Evolutionary conservation across 495 filamentous ascomycete species (phyloP), one percentile per base, ranked within the genome.

Genomic region (Penicillium lagena): DNA sequence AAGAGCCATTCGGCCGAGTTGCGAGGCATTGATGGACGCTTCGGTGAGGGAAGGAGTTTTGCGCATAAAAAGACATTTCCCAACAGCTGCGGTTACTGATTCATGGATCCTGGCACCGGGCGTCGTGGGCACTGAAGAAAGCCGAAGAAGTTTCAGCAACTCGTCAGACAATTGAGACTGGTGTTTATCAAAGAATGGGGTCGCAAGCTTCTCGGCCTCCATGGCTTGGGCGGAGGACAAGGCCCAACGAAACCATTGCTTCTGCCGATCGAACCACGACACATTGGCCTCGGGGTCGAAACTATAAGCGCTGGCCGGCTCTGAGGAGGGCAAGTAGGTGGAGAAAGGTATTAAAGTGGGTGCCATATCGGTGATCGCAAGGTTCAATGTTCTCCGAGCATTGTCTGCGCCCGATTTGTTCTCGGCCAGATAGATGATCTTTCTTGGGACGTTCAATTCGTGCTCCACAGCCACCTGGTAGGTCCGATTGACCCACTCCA

Each of bases 161-260:
- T 64, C 55, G 40, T 58, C 55, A 5, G 70, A 70, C 1, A 70
- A 50, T 17, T 46, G 50, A 9, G 57, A 50, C 38, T 64, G 54
- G 29, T 71, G 64, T 12, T 52, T 55, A 12, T 64, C 50, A 13
- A 70, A 70, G 29, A 67, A 54, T 0, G 55, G 56, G 7, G 52
- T 51, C 9, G 49, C 34, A 3, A 49, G 31, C 6, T 13, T 14
- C 30, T 45, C 52, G 22, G 48, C 33, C 35, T 39, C 45, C 1
- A 40, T 31, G 7, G 49, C 28, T 34, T 60, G 53, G 12, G 49
- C 39, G 5, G 60, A 50, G 8, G 63, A 55, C 49, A 63, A 55
- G 27, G 55, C 56, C 70, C 68, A 73, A 36, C 70, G 58, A 45
- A 68, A 65, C 70, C 70, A 73, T 29, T 47, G 29, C 33, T 62